Conservation (phyloP, 768 basidiomycete species). For the Rhizopogon vesiculosus region DNA sequence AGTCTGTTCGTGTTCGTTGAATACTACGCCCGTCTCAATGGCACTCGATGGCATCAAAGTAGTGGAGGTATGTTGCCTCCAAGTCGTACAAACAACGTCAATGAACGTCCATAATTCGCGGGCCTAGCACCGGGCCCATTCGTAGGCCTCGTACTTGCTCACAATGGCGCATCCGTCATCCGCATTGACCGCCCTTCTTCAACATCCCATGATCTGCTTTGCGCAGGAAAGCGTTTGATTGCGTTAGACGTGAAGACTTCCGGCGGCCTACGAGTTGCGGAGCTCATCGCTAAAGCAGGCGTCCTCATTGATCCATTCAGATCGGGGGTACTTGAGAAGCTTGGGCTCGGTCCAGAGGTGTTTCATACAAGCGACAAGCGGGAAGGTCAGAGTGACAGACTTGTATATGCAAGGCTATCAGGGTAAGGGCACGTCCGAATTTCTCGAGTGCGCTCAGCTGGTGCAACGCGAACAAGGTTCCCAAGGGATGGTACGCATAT, state of each 20-base stretch:
- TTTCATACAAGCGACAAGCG: conserved; percentile 49
- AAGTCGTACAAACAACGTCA: neutral
- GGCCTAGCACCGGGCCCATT: conserved; percentile 83
- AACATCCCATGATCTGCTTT: conserved; percentile 46
- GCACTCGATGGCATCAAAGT: conserved; percentile 46
- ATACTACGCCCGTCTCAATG: conserved; percentile 24
- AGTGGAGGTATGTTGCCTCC: conserved; percentile 33
- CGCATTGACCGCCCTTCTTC: conserved; percentile 65
- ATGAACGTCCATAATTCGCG: conserved; percentile 49
- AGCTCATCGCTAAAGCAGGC: conserved; percentile 63
- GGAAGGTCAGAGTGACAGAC: conserved; percentile 50
- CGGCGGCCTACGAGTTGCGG: conserved; percentile 51
- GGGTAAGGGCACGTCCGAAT: conserved; percentile 44
- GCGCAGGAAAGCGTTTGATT: conserved; percentile 73
- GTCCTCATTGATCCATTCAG: conserved; percentile 81
- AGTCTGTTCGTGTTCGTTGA: neutral
- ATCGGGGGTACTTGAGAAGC: conserved; percentile 75
- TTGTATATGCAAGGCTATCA: conserved; percentile 72
- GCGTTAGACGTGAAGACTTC: conserved; percentile 60
- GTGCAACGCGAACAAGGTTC: conserved; percentile 36
- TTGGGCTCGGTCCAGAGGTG: conserved; percentile 72
- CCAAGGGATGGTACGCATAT: conserved; percentile 50
- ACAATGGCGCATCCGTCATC: conserved; percentile 73
- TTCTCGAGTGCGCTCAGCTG: neutral
- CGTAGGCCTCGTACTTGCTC: conserved; percentile 71